phyloP scores from a whole-genome alignment of 2,329 filamentous ascomycete genomes.

The Raffaelea arxii region DNA sequence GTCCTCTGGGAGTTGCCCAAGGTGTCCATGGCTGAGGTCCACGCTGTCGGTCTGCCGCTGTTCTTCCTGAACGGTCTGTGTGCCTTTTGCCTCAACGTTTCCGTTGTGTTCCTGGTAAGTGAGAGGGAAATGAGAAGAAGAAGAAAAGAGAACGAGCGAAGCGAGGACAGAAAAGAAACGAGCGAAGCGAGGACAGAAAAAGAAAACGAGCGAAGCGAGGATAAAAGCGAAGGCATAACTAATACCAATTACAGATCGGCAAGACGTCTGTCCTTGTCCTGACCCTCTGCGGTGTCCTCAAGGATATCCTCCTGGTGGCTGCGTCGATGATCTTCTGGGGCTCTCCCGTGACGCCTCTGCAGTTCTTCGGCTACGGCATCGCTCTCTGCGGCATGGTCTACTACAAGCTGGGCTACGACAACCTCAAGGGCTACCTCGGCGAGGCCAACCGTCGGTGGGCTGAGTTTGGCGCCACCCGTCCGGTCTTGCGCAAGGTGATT shows the following conservation, averaged over 20 bases:
- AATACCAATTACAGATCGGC: slow-evolving; percentile 54
- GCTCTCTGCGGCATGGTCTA: slow-evolving; percentile 70
- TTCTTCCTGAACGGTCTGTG: slow-evolving; percentile 68
- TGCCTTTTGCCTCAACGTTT: slow-evolving; percentile 75
- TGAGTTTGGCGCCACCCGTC: slow-evolving; percentile 71
- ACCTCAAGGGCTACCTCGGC: slow-evolving; percentile 68
- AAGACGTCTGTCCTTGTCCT: slow-evolving; percentile 80
- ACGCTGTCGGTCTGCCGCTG: slow-evolving; percentile 61
- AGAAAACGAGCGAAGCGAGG: neutral
- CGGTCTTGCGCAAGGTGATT: slow-evolving; percentile 67
- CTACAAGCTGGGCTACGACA: slow-evolving; percentile 78
- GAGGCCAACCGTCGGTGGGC: slow-evolving; percentile 72
- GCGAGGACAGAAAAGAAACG: slow-evolving; percentile 11
- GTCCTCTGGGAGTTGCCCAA: slow-evolving; percentile 64
- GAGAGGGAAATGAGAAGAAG: slow-evolving; percentile 11
- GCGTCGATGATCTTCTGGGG: slow-evolving; percentile 77
- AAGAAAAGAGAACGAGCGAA: neutral
- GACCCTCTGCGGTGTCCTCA: slow-evolving; percentile 78
- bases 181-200: neutral
- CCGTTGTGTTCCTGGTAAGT: slow-evolving; percentile 75
- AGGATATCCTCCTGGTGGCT: slow-evolving; percentile 74
- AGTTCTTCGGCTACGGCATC: slow-evolving; percentile 78
- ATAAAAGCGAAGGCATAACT: slow-evolving; percentile 11
- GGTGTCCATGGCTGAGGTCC: slow-evolving; percentile 59
- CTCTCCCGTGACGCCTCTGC: slow-evolving; percentile 62